These are phyloP conservation scores for Kuraishia capsulata DNA, from an alignment of 805 yeast genomes.

Conservation along the genomic window DNA sequence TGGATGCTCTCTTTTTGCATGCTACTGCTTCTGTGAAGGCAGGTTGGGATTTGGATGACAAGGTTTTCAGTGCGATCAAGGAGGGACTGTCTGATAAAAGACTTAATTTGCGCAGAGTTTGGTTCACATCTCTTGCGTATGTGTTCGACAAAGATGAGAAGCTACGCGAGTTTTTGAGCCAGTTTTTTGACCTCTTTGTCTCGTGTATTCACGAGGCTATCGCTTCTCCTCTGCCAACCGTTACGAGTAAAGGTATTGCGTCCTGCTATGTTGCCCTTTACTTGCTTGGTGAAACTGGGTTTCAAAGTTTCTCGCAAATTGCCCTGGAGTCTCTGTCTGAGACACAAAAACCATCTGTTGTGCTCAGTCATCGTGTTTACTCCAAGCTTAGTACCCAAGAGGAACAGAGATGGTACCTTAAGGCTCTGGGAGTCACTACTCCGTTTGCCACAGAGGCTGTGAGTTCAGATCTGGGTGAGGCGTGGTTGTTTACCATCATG, in stretches of 20 bases:
- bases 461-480: conserved; percentile 32
- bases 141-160: conserved; percentile 9
- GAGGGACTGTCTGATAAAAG: conserved; percentile 64
- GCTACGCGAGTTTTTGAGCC: conserved; percentile 3
- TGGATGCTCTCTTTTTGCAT: conserved; percentile 40
- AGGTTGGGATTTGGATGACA: conserved; percentile 13
- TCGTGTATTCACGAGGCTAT: conserved; percentile 33
- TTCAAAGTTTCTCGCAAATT: conserved; percentile 9
- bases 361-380: conserved; percentile 37
- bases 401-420: conserved; percentile 45
- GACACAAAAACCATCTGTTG: conserved; percentile 35
- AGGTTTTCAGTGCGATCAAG: conserved; percentile 22
- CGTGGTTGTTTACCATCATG: conserved; percentile 38
- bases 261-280: conserved; percentile 43
- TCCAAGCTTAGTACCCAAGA: conserved; percentile 34
- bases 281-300: conserved; percentile 8
- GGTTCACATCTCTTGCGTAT: conserved; percentile 50
- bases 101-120: conserved; percentile 48
- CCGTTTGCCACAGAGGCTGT: conserved; percentile 2
- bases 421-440: conserved; percentile 30
- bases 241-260: conserved; percentile 40
- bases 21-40: conserved; percentile 18
- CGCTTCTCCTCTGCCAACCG: conserved; percentile 43
- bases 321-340: conserved; percentile 24
- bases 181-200: conserved; percentile 15